Evolutionary conservation across 2,329 filamentous ascomycete species (phyloP).

Genomic region (Neonectria ditissima): DNA sequence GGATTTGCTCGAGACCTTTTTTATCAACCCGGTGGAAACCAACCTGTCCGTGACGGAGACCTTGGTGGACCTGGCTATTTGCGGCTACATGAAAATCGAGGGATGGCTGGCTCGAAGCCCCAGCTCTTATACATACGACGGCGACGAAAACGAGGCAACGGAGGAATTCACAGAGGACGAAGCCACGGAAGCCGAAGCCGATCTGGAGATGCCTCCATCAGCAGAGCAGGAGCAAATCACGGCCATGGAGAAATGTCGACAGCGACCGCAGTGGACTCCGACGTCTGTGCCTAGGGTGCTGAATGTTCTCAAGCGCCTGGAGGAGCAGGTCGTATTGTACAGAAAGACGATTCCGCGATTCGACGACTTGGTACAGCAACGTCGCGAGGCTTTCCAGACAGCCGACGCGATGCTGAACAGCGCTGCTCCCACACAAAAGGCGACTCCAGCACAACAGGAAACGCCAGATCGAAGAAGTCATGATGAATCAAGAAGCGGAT

Average conservation of each 20-base stretch:
- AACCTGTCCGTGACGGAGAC: conserved; percentile 90
- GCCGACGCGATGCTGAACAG: conserved; percentile 62
- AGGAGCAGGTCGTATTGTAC: conserved; percentile 72
- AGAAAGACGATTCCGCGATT: conserved; percentile 76
- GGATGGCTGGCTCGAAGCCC: conserved; percentile 89
- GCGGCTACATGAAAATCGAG: conserved; percentile 85
- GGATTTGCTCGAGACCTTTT: conserved; percentile 81
- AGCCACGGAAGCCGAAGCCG: conserved; percentile 34
- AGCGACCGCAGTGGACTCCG: conserved; percentile 64
- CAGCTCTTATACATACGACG: conserved; percentile 64
- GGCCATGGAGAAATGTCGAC: conserved; percentile 63
- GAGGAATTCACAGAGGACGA: conserved; percentile 22
- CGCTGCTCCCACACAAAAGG: conserved; percentile 45
- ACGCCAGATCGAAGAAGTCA: conserved; percentile 58
- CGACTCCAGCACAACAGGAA: conserved; percentile 47
- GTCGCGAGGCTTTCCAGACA: conserved; percentile 72
- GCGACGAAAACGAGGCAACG: conserved; percentile 50
- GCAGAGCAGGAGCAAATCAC: conserved; percentile 54
- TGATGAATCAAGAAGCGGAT: conserved; percentile 60
- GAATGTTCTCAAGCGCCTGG: conserved; percentile 67
- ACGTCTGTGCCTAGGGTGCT: conserved; percentile 67
- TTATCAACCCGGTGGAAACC: conserved; percentile 90
- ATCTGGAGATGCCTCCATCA: conserved; percentile 32
- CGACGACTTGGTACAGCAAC: conserved; percentile 76
- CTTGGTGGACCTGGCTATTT: conserved; percentile 84